These are phyloP conservation scores for Castanopsis chinensis DNA, from an alignment of 306 rosid species.

Conservation along the genomic window DNA sequence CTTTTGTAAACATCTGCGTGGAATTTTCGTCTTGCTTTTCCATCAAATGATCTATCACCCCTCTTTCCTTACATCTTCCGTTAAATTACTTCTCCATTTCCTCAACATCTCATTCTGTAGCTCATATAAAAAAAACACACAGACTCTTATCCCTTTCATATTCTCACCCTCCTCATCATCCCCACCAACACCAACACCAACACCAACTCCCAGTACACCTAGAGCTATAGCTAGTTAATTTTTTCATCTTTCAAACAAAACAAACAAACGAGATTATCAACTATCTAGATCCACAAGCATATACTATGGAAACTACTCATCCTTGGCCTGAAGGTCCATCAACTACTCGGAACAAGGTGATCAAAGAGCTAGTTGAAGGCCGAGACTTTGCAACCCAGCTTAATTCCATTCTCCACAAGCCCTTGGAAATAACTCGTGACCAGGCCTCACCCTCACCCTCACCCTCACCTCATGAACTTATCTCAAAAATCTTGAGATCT, in stretches of 20 bases:
- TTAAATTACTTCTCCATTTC: constrained; percentile 45
- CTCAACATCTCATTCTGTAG: background rate
- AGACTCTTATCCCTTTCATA: constrained; percentile 7
- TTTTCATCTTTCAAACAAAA: too few species aligned
- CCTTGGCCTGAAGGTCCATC: constrained; percentile 6
- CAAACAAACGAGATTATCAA: background rate
- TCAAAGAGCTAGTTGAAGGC: constrained; percentile 40
- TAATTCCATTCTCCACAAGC: constrained; percentile 37
- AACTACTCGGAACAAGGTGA: background rate
- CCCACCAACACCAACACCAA: too few species aligned
- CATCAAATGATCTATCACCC: background rate
- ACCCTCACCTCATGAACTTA: constrained; percentile 35
- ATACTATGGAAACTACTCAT: constrained; percentile 25
- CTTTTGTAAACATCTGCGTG: constrained; percentile 17
- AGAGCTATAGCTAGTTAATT: too few species aligned
- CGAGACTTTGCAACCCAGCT: constrained; percentile 42
- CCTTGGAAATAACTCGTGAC: background rate
- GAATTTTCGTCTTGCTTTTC: constrained; percentile 18
- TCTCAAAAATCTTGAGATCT: constrained; percentile 34
- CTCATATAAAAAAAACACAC: background rate
- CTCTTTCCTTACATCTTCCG: constrained; percentile 49
- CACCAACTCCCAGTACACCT: too few species aligned
- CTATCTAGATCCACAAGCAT: background rate
- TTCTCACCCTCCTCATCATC: background rate
- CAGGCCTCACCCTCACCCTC: background rate